Base-by-base conservation (phyloP, 192 early-diverging fungal genomes). In the Phlyctochytrium bullatum region DNA sequence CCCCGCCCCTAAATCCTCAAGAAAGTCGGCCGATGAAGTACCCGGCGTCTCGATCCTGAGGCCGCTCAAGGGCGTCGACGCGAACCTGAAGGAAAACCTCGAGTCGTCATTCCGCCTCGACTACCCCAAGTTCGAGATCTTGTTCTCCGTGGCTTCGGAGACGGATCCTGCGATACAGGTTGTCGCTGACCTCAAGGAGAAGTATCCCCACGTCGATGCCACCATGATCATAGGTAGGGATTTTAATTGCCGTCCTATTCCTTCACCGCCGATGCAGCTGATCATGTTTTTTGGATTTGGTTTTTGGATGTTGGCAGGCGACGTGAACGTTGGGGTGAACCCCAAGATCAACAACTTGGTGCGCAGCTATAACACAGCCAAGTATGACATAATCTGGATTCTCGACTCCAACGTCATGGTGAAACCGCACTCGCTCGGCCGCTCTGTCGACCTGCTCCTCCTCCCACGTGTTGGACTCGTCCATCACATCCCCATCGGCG, bases 271-370 rank as follows among this genome's bases (percentile, higher is more conserved):
- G 14, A n/a, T 24, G 1, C 27, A 2, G 0, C 27, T 74, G 36
- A 86, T 16, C 10, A 52, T 81, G 32, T 64, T 76, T 25, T 36
- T 0, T 6, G 12, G n/a, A n/a, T n/a, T n/a, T n/a, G n/a, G n/a
- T n/a, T n/a, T n/a, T n/a, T n/a, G n/a, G n/a, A n/a, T n/a, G n/a
- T n/a, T n/a, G n/a, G n/a, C 50, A 91, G 90, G 88, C 31, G 86
- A 86, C 52, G 68, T 81, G 35, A 69, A 81, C 40, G 88, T 92
- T 0, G 95, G 93, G 35, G 88, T 91, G 56, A 99, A 99, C 74
- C 97, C 97, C 20, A 99, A 99, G 76, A 89, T 98, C 68, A 93
- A 94, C 80, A 96, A 96, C 82, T 81, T 99, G 83, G 73, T 95
- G 24, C 85, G 87, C 56, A 89, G 90, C 6, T 97, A 92, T 73